phyloP scores from a whole-genome alignment of 2,329 filamentous ascomycete genomes.

The Arthrinium phaeospermum region DNA sequence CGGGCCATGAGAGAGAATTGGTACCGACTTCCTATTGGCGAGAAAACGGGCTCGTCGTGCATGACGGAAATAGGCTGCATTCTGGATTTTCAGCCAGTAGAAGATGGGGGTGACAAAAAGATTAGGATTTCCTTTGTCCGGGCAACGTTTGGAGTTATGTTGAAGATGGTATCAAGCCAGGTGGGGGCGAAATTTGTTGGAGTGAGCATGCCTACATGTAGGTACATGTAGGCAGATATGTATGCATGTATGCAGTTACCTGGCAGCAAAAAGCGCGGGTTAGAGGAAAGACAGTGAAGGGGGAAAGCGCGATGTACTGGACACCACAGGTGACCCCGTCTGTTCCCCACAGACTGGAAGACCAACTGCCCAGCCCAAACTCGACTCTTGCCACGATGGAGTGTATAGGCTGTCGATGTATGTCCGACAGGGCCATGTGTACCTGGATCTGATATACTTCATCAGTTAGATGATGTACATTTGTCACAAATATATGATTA shows the following conservation, averaged over 20 bases:
- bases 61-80: constrained; percentile 33
- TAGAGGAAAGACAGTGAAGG: neutral
- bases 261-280: neutral
- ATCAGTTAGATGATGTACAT: neutral
- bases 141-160: neutral
- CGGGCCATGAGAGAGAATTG: neutral
- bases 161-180: neutral
- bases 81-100: neutral
- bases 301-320: neutral
- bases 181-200: constrained; percentile 4
- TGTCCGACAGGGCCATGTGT: neutral
- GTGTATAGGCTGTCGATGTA: neutral
- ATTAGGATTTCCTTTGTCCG: constrained; percentile 8
- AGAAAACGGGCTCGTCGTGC: constrained; percentile 30
- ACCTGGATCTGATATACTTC: neutral
- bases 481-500: neutral
- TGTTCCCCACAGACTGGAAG: neutral
- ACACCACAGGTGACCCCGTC: neutral
- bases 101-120: neutral
- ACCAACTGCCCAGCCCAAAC: neutral
- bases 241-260: neutral
- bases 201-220: neutral
- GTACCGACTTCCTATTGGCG: constrained; percentile 29
- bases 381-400: neutral
- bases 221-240: neutral